Evolutionary conservation across 192 early-diverging fungal genomes (phyloP), one percentile per base, ranked within the genome.

Genomic region (Pilobolus umbonatus): DNA sequence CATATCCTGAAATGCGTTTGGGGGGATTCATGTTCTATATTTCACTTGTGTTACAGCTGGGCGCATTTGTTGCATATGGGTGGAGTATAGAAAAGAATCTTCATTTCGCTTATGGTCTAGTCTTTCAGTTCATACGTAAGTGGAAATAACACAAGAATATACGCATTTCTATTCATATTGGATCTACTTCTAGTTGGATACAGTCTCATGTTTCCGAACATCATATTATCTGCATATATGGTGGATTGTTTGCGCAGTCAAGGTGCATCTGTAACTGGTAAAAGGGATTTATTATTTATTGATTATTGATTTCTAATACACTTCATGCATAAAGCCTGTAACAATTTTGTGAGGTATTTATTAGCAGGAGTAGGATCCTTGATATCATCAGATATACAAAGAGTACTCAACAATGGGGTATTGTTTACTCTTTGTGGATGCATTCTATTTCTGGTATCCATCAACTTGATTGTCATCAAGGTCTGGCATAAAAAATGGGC

Each of bases 291-390:
- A 30, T 50, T 51, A 49, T 35, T 60, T 47, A 36, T 26, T 45
- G 25, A 17, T 19, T 9, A 11, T 51, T 29, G 4, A 25, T 25
- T 50, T 60, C 14, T 8, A 21, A 36, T 22, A 24, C n/a, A n/a
- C n/a, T 43, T 57, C n/a, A 19, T 48, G 5, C 50, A 17, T 55
- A 56, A 49, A 45, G 71, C 71, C 12, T 73, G 71, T 51, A 60
- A 67, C 15, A 68, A 60, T 39, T 67, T 73, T 46, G 39, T 48
- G 25, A 46, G 71, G 21, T 67, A 60, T n/a, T 24, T 64, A 15
- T 56, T 48, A 45, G 64, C 71, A 8, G 71, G 71, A 17, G 56
- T 67, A n/a, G 71, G 71, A 21, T 49, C 71, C 1, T 40, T 73
- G 26, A 54, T 73, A 40, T 61, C 57, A 1, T 64, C 65, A 7